Conservation (phyloP, 495 filamentous ascomycete genomes). For the Aspergillus mulundensis region DNA sequence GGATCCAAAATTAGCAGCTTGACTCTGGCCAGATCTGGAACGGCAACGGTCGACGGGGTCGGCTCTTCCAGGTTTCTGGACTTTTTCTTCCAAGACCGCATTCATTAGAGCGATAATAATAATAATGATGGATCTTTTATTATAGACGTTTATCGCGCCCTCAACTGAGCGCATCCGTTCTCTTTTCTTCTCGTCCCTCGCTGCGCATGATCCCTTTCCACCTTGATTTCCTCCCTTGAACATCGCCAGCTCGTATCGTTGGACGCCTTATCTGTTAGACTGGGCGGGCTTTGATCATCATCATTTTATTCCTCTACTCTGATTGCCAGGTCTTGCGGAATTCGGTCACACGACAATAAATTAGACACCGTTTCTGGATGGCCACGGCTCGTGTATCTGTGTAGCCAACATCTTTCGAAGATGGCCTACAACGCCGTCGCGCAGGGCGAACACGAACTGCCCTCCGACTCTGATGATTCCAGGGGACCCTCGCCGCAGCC, state of each 20-base stretch:
- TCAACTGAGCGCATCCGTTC: background rate
- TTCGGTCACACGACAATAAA: slow-evolving; percentile 13
- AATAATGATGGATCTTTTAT: background rate
- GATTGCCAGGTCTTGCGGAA: slow-evolving; percentile 2
- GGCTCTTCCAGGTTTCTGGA: background rate
- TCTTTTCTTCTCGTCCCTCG: background rate
- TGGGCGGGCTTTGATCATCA: background rate
- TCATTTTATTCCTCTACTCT: background rate
- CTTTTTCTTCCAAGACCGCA: background rate
- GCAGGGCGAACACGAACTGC: slow-evolving; percentile 39
- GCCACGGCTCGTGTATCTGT: slow-evolving; percentile 8
- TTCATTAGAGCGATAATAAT: background rate
- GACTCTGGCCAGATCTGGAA: background rate
- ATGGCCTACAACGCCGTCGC: slow-evolving; percentile 50
- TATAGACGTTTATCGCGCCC: background rate
- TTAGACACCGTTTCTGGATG: slow-evolving; percentile 14
- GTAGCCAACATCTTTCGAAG: slow-evolving; percentile 12
- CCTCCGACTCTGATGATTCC: slow-evolving; percentile 34
- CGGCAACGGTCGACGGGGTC: background rate
- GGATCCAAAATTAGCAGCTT: slow-evolving; percentile 13
- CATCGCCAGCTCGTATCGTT: background rate
- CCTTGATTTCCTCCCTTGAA: background rate
- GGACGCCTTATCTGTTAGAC: slow-evolving; percentile 11
- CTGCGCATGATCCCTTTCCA: background rate
- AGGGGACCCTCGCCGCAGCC: slow-evolving; percentile 27